These are phyloP conservation scores for Saccharomycopsis amapae DNA, from an alignment of 805 yeast genomes.

Conservation along the genomic window DNA sequence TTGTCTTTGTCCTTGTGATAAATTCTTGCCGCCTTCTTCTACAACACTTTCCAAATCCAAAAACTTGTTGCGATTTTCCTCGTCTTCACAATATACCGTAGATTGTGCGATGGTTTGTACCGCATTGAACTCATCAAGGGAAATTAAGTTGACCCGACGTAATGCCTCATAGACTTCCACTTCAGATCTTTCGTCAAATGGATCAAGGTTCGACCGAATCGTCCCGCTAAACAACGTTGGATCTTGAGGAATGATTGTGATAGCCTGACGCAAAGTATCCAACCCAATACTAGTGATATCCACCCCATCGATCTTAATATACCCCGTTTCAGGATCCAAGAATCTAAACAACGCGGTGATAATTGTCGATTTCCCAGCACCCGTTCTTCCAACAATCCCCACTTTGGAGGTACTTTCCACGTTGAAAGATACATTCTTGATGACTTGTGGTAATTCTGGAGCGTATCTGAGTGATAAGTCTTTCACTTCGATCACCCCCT, in stretches of 20 bases:
- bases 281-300: conserved; percentile 70
- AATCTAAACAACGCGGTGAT: conserved; percentile 87
- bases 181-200: conserved; percentile 56
- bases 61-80: conserved; percentile 64
- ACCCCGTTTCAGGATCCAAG: conserved; percentile 73
- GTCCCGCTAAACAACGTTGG: conserved; percentile 80
- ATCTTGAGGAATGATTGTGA: conserved; percentile 82
- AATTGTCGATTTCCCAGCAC: conserved; percentile 97
- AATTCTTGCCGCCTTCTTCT: conserved; percentile 69
- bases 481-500: conserved; percentile 70
- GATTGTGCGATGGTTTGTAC: conserved; percentile 22
- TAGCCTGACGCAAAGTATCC: conserved; percentile 61
- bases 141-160: conserved; percentile 62
- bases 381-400: conserved; percentile 97
- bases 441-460: conserved; percentile 84
- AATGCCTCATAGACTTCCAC: conserved; percentile 63
- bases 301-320: conserved; percentile 61
- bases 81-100: no score
- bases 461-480: conserved; percentile 83
- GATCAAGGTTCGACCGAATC: conserved; percentile 66
- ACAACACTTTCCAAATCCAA: conserved; percentile 51
- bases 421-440: conserved; percentile 75
- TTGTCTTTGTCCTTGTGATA: conserved; percentile 84
- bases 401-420: conserved; percentile 75
- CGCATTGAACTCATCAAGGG: conserved; percentile 33